Conservation (phyloP, 2,329 filamentous ascomycete genomes). For the Neophaeococcomyces aloes region DNA sequence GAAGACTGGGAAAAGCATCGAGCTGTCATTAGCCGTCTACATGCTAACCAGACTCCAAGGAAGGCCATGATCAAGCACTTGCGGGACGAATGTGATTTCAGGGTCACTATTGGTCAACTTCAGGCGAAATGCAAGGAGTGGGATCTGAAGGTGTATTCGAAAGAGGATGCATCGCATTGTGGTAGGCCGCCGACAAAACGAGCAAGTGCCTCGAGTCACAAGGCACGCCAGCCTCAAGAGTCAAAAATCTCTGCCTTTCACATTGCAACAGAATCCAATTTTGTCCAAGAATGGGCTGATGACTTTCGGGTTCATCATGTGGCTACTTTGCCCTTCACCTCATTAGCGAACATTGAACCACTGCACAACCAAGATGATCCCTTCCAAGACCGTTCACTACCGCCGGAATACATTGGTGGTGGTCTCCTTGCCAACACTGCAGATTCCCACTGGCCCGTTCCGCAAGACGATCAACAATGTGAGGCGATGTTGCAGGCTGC, state of each 20-base stretch:
- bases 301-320: constrained; percentile 3
- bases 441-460: constrained; percentile 6
- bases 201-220: neutral
- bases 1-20: constrained; percentile 6
- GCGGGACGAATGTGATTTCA: constrained; percentile 1
- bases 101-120: constrained; percentile 1
- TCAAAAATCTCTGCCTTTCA: neutral
- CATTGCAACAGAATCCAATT: neutral
- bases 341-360: no score
- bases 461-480: constrained; percentile 1
- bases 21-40: constrained; percentile 2
- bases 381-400: neutral
- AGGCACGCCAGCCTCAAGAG: neutral
- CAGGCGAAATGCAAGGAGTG: constrained; percentile 7
- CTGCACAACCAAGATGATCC: neutral
- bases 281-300: constrained; percentile 3
- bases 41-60: neutral
- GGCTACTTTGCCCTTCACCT: neutral
- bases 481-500: constrained; percentile 4
- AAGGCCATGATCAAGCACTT: constrained; percentile 5
- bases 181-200: neutral
- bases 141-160: constrained; percentile 5
- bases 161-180: neutral
- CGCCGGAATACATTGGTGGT: neutral
- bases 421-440: constrained; percentile 2